Evolutionary conservation across 2,329 filamentous ascomycete species (phyloP).

Genomic region (Fusarium mundagurra): DNA sequence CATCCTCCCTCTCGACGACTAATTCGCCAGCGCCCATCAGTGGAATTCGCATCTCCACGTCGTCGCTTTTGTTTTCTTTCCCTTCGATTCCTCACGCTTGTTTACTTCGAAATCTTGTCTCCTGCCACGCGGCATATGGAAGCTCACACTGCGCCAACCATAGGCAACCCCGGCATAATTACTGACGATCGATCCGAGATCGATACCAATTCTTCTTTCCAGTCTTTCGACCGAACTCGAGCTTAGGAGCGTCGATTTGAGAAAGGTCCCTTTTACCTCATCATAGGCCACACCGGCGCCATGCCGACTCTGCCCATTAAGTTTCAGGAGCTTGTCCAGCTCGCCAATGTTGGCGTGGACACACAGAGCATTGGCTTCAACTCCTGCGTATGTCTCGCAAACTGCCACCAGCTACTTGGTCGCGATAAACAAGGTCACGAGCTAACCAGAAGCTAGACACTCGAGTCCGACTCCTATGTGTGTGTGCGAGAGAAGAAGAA

Average conservation of each 20-base stretch:
- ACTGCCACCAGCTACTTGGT: constrained; percentile 10
- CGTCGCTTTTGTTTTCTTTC: constrained; percentile 30
- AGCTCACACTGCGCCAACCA: constrained; percentile 46
- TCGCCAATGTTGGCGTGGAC: constrained; percentile 60
- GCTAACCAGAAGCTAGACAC: constrained; percentile 69
- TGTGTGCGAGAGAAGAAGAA: constrained; percentile 95
- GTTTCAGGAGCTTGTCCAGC: constrained; percentile 89
- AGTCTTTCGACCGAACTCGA: constrained; percentile 27
- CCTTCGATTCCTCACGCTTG: constrained; percentile 32
- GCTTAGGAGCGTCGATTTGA: constrained; percentile 41
- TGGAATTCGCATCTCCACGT: constrained; percentile 33
- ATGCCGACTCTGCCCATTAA: constrained; percentile 86
- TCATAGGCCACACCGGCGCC: constrained; percentile 48
- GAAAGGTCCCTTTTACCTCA: constrained; percentile 38
- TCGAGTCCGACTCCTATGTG: constrained; percentile 97
- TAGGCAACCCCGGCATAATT: constrained; percentile 40
- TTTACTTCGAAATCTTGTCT: constrained; percentile 24
- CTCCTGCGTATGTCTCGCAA: constrained; percentile 71
- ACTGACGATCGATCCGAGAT: constrained; percentile 40
- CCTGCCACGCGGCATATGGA: constrained; percentile 51
- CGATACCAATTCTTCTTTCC: constrained; percentile 26
- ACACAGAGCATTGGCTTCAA: constrained; percentile 76
- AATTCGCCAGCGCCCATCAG: constrained; percentile 41
- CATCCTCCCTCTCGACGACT: constrained; percentile 39
- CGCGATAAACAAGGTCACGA: background rate